These are phyloP conservation scores for Russula brevipes DNA, from an alignment of 768 basidiomycete genomes.

Conservation along the genomic window DNA sequence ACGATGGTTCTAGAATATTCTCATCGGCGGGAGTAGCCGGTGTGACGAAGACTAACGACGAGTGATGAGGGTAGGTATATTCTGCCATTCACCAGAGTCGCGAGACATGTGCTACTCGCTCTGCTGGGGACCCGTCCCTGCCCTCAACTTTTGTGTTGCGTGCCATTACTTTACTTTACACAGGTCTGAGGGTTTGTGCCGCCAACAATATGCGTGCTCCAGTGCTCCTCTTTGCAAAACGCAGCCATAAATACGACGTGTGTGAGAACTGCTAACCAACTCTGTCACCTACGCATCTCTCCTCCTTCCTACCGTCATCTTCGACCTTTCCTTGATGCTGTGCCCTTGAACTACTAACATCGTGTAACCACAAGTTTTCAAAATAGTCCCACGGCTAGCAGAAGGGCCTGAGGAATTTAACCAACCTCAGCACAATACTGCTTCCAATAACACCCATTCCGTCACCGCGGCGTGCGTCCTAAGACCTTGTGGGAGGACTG, in stretches of 20 bases:
- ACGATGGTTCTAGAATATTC: constrained; percentile 10
- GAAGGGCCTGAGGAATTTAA: background rate
- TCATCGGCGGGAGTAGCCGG: constrained; percentile 13
- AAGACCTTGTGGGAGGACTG: background rate
- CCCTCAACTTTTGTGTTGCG: background rate
- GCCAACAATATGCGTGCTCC: background rate
- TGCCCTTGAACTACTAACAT: background rate
- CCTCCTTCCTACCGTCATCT: background rate
- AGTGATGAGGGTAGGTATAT: constrained; percentile 13
- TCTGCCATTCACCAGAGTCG: constrained; percentile 8
- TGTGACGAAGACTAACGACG: constrained; percentile 9
- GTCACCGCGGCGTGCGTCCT: constrained; percentile 10
- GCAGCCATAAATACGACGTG: background rate
- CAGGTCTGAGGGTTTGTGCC: background rate
- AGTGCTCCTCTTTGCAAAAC: too few relatives aligned
- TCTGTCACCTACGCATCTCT: constrained; percentile 11
- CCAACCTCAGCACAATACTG: background rate
- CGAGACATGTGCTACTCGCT: constrained; percentile 2
- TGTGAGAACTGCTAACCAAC: background rate
- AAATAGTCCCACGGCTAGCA: background rate
- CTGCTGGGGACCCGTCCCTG: background rate
- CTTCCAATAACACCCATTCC: constrained; percentile 1
- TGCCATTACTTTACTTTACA: background rate
- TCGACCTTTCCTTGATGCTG: background rate
- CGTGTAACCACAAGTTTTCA: constrained; percentile 15